A percentile compares a stretch with the other conserved stretches of the same genome.
Evolutionary conservation across 306 rosid species (phyloP).

Genomic region (Sesbania bispinosa): DNA sequence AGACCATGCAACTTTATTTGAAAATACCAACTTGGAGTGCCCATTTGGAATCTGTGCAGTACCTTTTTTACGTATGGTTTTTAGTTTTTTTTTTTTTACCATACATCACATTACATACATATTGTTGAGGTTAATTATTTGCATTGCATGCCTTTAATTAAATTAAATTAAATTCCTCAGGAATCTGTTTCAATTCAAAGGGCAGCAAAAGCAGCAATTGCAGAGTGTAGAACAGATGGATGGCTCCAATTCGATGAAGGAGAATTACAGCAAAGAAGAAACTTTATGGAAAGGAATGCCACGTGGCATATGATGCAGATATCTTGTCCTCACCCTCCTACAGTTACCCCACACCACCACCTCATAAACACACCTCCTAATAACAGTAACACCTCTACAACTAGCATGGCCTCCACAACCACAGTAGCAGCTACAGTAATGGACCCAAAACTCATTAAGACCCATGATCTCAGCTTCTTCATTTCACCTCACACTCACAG

Average conservation of each 20-base stretch:
- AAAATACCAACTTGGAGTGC: constrained; percentile 27
- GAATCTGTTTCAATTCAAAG: constrained; percentile 68
- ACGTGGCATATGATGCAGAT: constrained; percentile 79
- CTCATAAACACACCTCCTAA: constrained; percentile 33
- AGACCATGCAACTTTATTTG: constrained; percentile 23
- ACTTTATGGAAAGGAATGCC: constrained; percentile 74
- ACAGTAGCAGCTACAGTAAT: constrained; percentile 15
- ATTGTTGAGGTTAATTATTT: constrained; percentile 3
- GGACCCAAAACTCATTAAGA: constrained; percentile 55
- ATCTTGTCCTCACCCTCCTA: constrained; percentile 41
- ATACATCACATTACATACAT: not conserved
- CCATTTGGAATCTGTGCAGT: constrained; percentile 37
- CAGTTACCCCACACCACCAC: constrained; percentile 14
- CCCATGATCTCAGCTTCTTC: constrained; percentile 49
- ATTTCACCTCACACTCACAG: constrained; percentile 35
- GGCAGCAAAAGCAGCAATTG: constrained; percentile 39
- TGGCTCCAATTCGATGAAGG: constrained; percentile 71
- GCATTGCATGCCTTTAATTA: too few relatives aligned
- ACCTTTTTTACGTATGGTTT: constrained; percentile 2
- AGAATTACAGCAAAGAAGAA: constrained; percentile 61
- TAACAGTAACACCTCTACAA: constrained; percentile 5
- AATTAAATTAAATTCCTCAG: too few relatives aligned
- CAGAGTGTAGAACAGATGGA: constrained; percentile 64
- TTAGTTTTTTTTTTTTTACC: not conserved
- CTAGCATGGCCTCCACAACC: constrained; percentile 21